Conservation (phyloP, 164 flowering plant species). For the Chloranthus sessilifolius region DNA sequence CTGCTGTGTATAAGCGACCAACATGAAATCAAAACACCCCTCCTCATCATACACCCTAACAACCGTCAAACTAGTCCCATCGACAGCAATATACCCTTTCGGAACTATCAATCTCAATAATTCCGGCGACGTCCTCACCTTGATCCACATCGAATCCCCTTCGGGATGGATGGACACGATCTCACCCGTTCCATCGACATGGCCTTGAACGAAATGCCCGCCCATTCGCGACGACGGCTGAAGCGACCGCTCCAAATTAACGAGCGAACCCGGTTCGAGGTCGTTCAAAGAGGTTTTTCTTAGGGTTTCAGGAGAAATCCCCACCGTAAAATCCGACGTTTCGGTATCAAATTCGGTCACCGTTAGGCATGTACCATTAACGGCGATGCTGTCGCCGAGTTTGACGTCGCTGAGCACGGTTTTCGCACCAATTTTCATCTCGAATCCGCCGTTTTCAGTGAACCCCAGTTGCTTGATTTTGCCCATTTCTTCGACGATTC, state of each 20-base stretch:
- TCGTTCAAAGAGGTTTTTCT: conserved; percentile 66
- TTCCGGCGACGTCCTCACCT: conserved; percentile 54
- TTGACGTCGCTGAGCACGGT: conserved; percentile 61
- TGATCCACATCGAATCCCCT: conserved; percentile 88
- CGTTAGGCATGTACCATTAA: conserved; percentile 88
- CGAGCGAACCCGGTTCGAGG: conserved; percentile 50
- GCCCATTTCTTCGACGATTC: conserved; percentile 92
- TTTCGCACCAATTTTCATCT: conserved; percentile 54
- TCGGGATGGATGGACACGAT: conserved; percentile 51
- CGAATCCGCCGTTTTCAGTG: conserved; percentile 48
- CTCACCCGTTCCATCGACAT: conserved; percentile 89
- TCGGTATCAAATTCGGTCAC: conserved; percentile 55
- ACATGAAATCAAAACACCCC: conserved; percentile 73
- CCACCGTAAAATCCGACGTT: conserved; percentile 56
- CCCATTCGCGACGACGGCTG: conserved; percentile 73
- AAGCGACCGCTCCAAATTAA: conserved; percentile 60
- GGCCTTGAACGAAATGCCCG: conserved; percentile 97
- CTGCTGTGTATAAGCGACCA: conserved; percentile 89
- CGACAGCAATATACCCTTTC: conserved; percentile 83
- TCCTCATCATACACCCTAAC: conserved; percentile 82
- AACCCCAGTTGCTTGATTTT: conserved; percentile 52
- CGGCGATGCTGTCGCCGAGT: conserved; percentile 91
- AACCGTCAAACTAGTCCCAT: conserved; percentile 95
- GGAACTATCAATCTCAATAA: conserved; percentile 74
- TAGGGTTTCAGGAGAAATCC: conserved; percentile 79